Evolutionary conservation across 176 grass and related monocot species (phyloP), one percentile per base, ranked within the genome.

Genomic region (Dactylis glomerata): DNA sequence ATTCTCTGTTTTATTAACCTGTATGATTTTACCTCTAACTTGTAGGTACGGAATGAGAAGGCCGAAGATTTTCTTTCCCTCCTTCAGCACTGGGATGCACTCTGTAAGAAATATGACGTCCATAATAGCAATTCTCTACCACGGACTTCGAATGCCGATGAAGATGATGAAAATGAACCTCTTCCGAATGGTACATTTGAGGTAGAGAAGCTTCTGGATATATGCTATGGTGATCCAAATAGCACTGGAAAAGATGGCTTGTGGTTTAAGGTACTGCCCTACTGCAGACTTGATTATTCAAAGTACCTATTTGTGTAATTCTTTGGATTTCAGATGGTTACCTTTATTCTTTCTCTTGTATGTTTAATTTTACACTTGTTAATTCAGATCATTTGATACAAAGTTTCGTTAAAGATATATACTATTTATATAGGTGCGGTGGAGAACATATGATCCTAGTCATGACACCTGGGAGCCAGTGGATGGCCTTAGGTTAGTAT

Each of bases 391-490:
- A 62, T 32, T 38, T 37, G 32, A 37, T 68, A 44, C 11, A 5
- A 8, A 20, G 22, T 34, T 26, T 84, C n/a, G 19, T 36, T 84
- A 28, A 71, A 71, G n/a, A 22, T 56, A 71, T 9, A 26, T 42
- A 28, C 57, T 68, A 32, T 51, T 27, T 68, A 22, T 59, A 56
- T 44, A 94, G 90, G 93, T 95, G 23, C 85, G 77, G 12, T 92
- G 93, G 90, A 92, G 92, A 82, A 81, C 88, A 13, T 95, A 92
- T 72, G 80, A 84, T 61, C 27, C 86, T 26, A 81, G 68, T 51
- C 17, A 95, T 34, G 93, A 95, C 58, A 79, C 90, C 20, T 95
- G 93, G 90, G 90, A 95, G 70, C 93, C 90, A 20, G 82, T 84
- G 46, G 88, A 89, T 46, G 88, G 86, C 11, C 82, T 95, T 38